phyloP scores from a whole-genome alignment of 2,329 filamentous ascomycete species.

The Fusarium burgessii region DNA sequence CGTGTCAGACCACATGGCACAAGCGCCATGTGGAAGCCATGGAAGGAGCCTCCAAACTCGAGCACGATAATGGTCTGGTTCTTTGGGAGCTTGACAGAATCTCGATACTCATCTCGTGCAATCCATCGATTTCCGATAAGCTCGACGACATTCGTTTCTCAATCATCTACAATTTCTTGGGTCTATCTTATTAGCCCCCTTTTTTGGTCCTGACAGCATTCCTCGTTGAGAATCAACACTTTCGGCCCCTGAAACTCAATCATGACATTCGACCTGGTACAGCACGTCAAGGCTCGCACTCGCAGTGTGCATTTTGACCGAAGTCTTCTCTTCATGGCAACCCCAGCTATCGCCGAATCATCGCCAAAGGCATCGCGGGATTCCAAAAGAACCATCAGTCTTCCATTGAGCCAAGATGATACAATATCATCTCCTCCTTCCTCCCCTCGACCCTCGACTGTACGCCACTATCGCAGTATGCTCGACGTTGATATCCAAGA shows the following conservation, averaged over 20 bases:
- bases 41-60: slow-evolving; percentile 39
- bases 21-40: slow-evolving; percentile 36
- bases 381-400: slow-evolving; percentile 53
- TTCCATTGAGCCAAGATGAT: slow-evolving; percentile 38
- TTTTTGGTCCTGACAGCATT: slow-evolving; percentile 51
- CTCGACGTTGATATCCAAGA: slow-evolving; percentile 60
- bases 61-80: slow-evolving; percentile 39
- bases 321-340: slow-evolving; percentile 28
- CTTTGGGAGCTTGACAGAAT: slow-evolving; percentile 16
- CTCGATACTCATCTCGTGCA: slow-evolving; percentile 32
- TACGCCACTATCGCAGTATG: slow-evolving; percentile 64
- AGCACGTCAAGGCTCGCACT: slow-evolving; percentile 59
- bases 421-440: slow-evolving; percentile 2
- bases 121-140: slow-evolving; percentile 48
- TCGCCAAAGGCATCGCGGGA: slow-evolving; percentile 28
- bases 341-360: slow-evolving; percentile 26
- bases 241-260: slow-evolving; percentile 46
- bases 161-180: slow-evolving; percentile 62
- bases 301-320: slow-evolving; percentile 64
- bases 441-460: slow-evolving; percentile 26
- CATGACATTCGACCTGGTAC: slow-evolving; percentile 58
- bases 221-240: slow-evolving; percentile 39
- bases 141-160: slow-evolving; percentile 53
- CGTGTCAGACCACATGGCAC: slow-evolving; percentile 42
- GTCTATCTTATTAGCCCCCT: slow-evolving; percentile 51